Percentiles rank a stretch among this genome's conserved stretches.
Evolutionary conservation across 73 alveolate species (phyloP).

Genomic region (Paramecium pentaurelia): DNA sequence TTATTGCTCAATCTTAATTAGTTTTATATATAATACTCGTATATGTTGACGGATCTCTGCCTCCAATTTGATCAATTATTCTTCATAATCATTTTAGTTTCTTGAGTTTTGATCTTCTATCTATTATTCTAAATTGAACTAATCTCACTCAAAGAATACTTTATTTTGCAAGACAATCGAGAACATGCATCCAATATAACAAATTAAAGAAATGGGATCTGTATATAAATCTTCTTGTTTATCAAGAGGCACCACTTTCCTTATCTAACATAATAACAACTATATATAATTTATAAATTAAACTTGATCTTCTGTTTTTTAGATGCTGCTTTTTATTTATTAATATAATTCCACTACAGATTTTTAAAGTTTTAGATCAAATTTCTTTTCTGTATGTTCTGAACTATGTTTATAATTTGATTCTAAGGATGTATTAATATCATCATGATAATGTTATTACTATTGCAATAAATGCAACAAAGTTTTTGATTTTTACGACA

Average conservation of each 20-base stretch:
- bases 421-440: conserved; percentile 11
- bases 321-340: not conserved
- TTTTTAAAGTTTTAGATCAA: conserved; percentile 19
- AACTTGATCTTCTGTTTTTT: conserved; percentile 31
- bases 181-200: conserved; percentile 43
- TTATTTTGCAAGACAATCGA: not conserved
- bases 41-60: conserved; percentile 48
- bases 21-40: not conserved
- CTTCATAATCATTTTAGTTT: conserved; percentile 30
- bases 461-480: not conserved
- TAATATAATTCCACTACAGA: not conserved
- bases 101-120: conserved; percentile 17
- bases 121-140: conserved; percentile 42
- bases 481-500: conserved; percentile 40
- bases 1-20: not conserved
- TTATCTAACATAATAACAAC: conserved; percentile 2
- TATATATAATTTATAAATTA: not conserved
- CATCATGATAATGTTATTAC: not conserved
- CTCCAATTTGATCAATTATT: not conserved
- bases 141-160: not conserved
- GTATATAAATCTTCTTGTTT: not conserved
- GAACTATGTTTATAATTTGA: not conserved
- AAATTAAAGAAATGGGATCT: not conserved
- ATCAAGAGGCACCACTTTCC: conserved; percentile 16
- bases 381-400: conserved; percentile 36